Evolutionary conservation across 1,139 yeast genomes (phyloP).

Genomic region (Zygosaccharomyces pseudobailii): DNA sequence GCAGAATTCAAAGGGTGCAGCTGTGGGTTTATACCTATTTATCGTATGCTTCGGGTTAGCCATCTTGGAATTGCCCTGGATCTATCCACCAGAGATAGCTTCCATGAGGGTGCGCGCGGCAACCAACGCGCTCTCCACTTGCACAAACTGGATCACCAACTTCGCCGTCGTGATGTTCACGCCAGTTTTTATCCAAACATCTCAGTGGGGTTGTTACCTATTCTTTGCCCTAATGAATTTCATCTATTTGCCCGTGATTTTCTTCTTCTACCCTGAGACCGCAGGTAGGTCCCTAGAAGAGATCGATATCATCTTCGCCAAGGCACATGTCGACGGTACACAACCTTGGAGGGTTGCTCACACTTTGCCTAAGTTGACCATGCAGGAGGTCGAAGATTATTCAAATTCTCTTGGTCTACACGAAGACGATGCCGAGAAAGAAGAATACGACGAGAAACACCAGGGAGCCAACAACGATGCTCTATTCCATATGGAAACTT

Average conservation of each 20-base stretch:
- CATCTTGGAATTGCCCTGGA: conserved; percentile 42
- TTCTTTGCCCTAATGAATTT: conserved; percentile 41
- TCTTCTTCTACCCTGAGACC: conserved; percentile 65
- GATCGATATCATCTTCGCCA: conserved; percentile 52
- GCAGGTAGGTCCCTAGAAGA: conserved; percentile 60
- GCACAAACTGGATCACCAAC: conserved; percentile 50
- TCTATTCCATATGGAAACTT: conserved; percentile 1
- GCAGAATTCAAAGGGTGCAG: conserved; percentile 42
- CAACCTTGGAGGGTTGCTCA: conserved; percentile 54
- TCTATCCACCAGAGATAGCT: conserved; percentile 44
- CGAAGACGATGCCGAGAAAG: conserved; percentile 36
- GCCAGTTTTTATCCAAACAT: conserved; percentile 41
- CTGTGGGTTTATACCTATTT: conserved; percentile 45
- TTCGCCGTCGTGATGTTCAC: conserved; percentile 47
- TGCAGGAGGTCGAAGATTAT: conserved; percentile 43
- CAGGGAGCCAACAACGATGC: conserved; percentile 5
- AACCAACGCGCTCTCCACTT: conserved; percentile 44
- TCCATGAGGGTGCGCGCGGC: conserved; percentile 42
- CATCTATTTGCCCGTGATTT: conserved; percentile 52
- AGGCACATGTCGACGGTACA: conserved; percentile 39
- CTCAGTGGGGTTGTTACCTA: conserved; percentile 42
- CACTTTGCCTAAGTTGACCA: conserved; percentile 44
- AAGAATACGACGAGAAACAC: conserved; percentile 17
- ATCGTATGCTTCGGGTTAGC: conserved; percentile 40
- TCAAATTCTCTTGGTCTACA: conserved; percentile 45